Evolutionary conservation across 352 stramenopile species (phyloP), one percentile per base, ranked within the genome.

Genomic region (Phytopythium ostracodes): DNA sequence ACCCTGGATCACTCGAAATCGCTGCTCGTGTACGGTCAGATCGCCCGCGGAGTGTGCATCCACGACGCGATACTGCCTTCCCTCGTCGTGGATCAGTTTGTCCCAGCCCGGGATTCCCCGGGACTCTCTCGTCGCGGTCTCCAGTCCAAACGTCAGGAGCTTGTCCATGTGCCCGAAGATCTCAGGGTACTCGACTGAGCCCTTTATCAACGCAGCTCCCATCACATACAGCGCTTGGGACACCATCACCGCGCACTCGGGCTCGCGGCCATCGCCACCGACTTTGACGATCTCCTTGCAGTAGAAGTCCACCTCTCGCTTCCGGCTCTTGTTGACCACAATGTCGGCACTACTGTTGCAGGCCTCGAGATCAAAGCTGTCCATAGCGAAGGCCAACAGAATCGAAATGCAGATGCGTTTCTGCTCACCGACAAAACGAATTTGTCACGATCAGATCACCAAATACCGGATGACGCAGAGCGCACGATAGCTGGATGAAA

Each of bases 281-380:
- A 80, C 57, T 4, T 70, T 72, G 31, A 67, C 42, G 59, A 94
- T 79, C 59, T 94, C 85, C 38, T 89, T 91, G 63, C 75, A 86
- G 55, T 89, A 94, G 69, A 88, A 91, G 10, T 89, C 75, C 15
- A 88, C 59, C 31, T 92, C 82, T 15, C 83, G 76, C 44, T 87
- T 82, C 57, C 91, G 65, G 38, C 75, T 73, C 56, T 77, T 71
- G 46, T 87, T 47, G 14, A 67, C 57, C 44, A 71, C 71, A 15
- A 56, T 54, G 3, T 38, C 42, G 44, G 56, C 59, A 24, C 65
- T 47, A 12, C 29, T 56, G 11, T 60, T 27, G 58, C 72, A 62
- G 6, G 64, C 36, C n/a, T 58, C 65, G 51, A 65, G 72, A 56
- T 81, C 70, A 31, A 69, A 33, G 44, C 67, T 76, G 25, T 78